phyloP scores from a whole-genome alignment of 1,284 basidiomycete species.

The Boletus mariae region DNA sequence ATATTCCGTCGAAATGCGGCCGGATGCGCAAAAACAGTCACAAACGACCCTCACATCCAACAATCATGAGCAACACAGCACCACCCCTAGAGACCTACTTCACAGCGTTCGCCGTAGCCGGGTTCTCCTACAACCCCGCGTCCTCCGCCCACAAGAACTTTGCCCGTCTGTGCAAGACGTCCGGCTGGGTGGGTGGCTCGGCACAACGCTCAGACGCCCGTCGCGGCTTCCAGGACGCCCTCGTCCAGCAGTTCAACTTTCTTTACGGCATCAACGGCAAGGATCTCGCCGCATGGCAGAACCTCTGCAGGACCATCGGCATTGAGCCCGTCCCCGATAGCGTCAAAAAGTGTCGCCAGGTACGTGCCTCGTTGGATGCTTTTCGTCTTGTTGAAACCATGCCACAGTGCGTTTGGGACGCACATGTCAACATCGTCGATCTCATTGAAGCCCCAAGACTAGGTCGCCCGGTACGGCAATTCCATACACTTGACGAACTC shows the following conservation, averaged over 20 bases:
- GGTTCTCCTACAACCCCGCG: conserved; percentile 14
- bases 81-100: conserved; percentile 16
- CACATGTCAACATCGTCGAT: conserved; percentile 28
- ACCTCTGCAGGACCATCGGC: conserved; percentile 18
- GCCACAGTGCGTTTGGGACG: background rate
- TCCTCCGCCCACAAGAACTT: conserved; percentile 18
- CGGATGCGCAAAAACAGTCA: too few species aligned
- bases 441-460: conserved; percentile 28
- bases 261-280: conserved; percentile 24
- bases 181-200: conserved; percentile 1
- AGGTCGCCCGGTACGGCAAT: conserved; percentile 11
- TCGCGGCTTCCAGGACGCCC: conserved; percentile 12
- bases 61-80: background rate
- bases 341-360: background rate
- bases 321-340: conserved; percentile 17
- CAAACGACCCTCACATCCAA: too few species aligned
- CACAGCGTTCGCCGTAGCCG: conserved; percentile 2
- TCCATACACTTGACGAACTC: conserved; percentile 32
- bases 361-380: background rate
- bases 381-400: too few species aligned
- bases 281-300: conserved; percentile 28
- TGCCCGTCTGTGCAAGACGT: conserved; percentile 4
- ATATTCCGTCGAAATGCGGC: too few species aligned
- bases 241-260: conserved; percentile 30
- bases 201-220: conserved; percentile 4